A percentile compares a stretch with the other conserved stretches of the same genome.
These are phyloP conservation scores for Miscanthus lutarioriparius DNA, from an alignment of 176 grass and related monocot species.

Conservation along the genomic window DNA sequence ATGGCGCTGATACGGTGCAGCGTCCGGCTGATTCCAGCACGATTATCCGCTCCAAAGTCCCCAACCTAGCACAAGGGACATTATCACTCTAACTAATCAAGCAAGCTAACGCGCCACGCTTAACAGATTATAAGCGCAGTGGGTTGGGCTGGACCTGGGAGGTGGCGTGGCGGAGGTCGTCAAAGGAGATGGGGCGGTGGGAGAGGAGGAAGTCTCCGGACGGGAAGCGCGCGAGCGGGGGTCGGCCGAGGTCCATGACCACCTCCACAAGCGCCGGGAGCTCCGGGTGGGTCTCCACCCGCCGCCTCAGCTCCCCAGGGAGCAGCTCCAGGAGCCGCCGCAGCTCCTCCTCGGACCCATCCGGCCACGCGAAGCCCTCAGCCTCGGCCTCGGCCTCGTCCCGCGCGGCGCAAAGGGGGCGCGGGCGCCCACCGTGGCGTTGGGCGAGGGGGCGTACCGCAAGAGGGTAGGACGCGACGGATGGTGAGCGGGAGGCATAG, in stretches of 20 bases:
- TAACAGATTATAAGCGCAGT: not conserved
- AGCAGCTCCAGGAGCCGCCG: constrained; percentile 60
- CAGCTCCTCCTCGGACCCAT: constrained; percentile 64
- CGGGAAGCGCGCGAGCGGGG: constrained; percentile 73
- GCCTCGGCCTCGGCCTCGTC: not conserved
- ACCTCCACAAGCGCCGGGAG: constrained; percentile 77
- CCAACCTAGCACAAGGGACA: constrained; percentile 54
- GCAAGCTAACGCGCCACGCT: not conserved
- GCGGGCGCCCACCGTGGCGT: not conserved
- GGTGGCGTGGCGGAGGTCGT: constrained; percentile 67
- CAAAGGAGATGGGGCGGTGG: constrained; percentile 47
- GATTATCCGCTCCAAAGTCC: constrained; percentile 77
- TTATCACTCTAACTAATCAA: not conserved
- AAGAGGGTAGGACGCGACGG: not conserved
- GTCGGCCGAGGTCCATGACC: constrained; percentile 81
- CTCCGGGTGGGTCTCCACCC: constrained; percentile 64
- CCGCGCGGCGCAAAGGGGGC: not conserved
- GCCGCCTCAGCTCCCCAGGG: constrained; percentile 48
- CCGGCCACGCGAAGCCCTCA: not conserved
- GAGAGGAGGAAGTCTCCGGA: constrained; percentile 82
- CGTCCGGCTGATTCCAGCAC: constrained; percentile 77
- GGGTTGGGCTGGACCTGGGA: constrained; percentile 46
- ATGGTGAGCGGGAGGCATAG: not conserved
- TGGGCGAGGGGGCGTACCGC: not conserved
- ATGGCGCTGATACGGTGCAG: constrained; percentile 84